Evolutionary conservation across 148 eudicot genomes (phyloP), one percentile per base, ranked within the genome.

Genomic region (Chenopodium quinoa): DNA sequence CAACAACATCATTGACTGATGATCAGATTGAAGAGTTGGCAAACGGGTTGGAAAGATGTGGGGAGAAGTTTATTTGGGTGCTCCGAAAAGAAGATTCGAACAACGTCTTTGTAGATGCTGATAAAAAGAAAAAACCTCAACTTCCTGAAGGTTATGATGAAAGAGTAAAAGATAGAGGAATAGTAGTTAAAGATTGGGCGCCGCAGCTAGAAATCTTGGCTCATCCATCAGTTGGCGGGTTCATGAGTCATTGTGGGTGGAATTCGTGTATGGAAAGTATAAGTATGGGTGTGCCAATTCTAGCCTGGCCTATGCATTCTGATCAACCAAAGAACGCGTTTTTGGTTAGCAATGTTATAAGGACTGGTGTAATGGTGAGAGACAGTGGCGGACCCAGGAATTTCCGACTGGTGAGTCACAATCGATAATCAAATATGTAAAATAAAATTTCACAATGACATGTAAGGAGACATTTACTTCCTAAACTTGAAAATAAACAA

Each of bases 201-300:
- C 91, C 93, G 1, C 93, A 92, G 74, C 27, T 91, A n/a, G 89
- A 92, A 40, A 91, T 92, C 9, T 79, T 89, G n/a, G 90, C 75
- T 0, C 96, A 92, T 73, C 37, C 75, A 22, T 78, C 93, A 6
- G 84, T 80, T 1, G 90, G 91, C 3, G 94, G 92, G 2, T 91
- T 91, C 70, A 79, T 90, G 86, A 86, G 90, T 63, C 88, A 89
- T 32, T 90, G 91, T 63, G 92, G 94, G 3, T 91, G 95, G 95
- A 87, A 89, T 70, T 90, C 94, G 2, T 88, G 92, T 75, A 46
- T 88, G 69, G 94, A 91, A 64, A 87, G 92, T 34, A 80, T 90
- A 0, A 82, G 83, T 40, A 83, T 86, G 87, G 94, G 91, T 0
- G 94, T 91, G 52, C 91, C 94, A 0, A 79, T 91, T 4, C 84